Percentiles rank a stretch among this genome's conserved stretches.
Conservation (phyloP, 176 grass and related monocot species). For the Carex scoparia region DNA sequence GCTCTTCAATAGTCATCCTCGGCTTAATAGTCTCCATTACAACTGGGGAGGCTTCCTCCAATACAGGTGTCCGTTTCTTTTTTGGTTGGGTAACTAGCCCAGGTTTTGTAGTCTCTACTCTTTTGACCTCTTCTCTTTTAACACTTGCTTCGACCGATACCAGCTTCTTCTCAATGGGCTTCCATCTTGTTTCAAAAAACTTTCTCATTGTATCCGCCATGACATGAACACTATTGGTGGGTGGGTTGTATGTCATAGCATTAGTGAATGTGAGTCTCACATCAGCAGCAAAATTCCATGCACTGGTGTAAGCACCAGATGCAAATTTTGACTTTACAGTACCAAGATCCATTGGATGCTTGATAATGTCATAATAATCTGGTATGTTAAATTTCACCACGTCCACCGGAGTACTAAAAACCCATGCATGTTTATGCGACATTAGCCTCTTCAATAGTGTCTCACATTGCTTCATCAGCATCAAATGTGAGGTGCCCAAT, state of each 20-base stretch:
- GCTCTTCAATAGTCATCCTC: constrained; percentile 63
- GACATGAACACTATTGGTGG: constrained; percentile 63
- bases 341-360: constrained; percentile 89
- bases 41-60: constrained; percentile 22
- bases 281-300: constrained; percentile 69
- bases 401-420: constrained; percentile 82
- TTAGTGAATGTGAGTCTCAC: constrained; percentile 87
- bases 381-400: constrained; percentile 74
- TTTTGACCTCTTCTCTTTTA: constrained; percentile 8
- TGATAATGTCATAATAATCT: constrained; percentile 81
- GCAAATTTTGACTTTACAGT: constrained; percentile 51
- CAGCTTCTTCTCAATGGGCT: constrained; percentile 73
- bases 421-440: constrained; percentile 63
- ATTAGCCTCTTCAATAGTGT: constrained; percentile 82
- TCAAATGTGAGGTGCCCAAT: constrained; percentile 6
- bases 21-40: constrained; percentile 33
- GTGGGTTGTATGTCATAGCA: constrained; percentile 77
- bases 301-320: constrained; percentile 57
- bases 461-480: constrained; percentile 67
- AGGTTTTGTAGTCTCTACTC: constrained; percentile 3
- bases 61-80: constrained; percentile 50
- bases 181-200: constrained; percentile 84
- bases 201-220: constrained; percentile 76
- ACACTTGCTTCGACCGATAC: constrained; percentile 11
- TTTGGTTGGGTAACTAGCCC: constrained; percentile 34